Conservation (phyloP, 129 eudicot genomes). For the Arctium lappa region DNA sequence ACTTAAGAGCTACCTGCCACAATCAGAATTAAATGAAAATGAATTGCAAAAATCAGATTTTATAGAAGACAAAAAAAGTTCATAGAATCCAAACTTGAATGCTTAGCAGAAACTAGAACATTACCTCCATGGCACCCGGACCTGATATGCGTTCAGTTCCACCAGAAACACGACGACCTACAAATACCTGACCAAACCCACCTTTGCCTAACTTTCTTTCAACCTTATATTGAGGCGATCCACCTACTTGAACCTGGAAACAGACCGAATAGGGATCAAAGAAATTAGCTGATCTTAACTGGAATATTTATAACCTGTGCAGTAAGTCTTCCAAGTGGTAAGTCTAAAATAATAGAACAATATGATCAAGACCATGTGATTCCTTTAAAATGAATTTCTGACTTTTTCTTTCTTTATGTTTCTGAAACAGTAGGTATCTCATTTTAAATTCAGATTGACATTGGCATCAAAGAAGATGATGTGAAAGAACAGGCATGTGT, state of each 20-base stretch:
- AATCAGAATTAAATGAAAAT: conserved; percentile 7
- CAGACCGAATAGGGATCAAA: conserved; percentile 1
- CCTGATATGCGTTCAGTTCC: conserved; percentile 54
- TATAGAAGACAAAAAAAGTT: neutral
- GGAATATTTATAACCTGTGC: neutral
- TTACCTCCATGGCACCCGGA: conserved; percentile 60
- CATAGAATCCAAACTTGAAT: neutral
- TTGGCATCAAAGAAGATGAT: neutral
- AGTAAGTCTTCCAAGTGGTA: neutral
- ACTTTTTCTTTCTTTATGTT: neutral
- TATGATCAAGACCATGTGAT: neutral
- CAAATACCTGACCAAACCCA: conserved; percentile 82
- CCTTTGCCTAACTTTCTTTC: conserved; percentile 80
- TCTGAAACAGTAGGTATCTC: neutral
- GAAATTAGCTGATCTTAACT: neutral
- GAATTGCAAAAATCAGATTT: neutral
- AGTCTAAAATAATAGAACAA: neutral
- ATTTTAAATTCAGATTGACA: neutral
- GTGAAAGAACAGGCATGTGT: neutral
- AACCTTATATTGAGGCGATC: conserved; percentile 64
- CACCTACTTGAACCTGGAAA: conserved; percentile 78
- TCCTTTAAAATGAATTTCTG: neutral
- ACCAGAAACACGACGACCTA: conserved; percentile 66
- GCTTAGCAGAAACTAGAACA: neutral
- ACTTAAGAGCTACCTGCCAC: conserved; percentile 66